phyloP scores from a whole-genome alignment of 345 rosid genomes.

The Pistacia integerrima region DNA sequence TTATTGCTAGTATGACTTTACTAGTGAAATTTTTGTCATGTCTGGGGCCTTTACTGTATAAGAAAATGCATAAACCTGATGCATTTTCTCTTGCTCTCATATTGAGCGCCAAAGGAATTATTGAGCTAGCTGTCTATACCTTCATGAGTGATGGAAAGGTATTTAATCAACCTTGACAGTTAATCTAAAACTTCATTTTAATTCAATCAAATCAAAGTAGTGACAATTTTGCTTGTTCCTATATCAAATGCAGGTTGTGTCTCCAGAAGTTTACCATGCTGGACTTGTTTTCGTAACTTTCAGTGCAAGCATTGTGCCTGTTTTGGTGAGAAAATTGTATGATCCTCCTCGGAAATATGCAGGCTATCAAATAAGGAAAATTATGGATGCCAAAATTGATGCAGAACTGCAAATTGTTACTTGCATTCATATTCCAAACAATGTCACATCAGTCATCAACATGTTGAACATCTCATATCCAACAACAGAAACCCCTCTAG shows the following conservation, averaged over 20 bases:
- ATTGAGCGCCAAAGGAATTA: not conserved
- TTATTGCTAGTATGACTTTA: not conserved
- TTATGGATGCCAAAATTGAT: not conserved
- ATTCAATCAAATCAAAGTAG: no score
- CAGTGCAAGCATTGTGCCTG: not conserved
- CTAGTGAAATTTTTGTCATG: not conserved
- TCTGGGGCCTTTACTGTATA: not conserved
- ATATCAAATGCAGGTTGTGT: not conserved
- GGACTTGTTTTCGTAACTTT: not conserved
- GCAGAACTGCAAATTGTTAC: conserved; percentile 27
- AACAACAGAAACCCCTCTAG: conserved; percentile 15
- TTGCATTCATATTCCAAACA: conserved; percentile 32
- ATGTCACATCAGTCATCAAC: conserved; percentile 30
- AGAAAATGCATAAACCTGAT: conserved; percentile 20
- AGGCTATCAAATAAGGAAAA: conserved; percentile 30
- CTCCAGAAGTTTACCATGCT: not conserved
- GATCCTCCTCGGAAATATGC: conserved; percentile 32
- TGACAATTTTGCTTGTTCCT: not conserved
- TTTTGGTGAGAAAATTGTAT: conserved; percentile 17
- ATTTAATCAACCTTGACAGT: not conserved
- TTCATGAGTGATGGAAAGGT: not conserved
- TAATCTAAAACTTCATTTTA: not conserved
- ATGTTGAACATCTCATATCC: conserved; percentile 25
- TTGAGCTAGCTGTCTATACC: not conserved
- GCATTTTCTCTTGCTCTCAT: not conserved